phyloP scores from a whole-genome alignment of 1,139 yeast genomes.

The Pichia sp. region DNA sequence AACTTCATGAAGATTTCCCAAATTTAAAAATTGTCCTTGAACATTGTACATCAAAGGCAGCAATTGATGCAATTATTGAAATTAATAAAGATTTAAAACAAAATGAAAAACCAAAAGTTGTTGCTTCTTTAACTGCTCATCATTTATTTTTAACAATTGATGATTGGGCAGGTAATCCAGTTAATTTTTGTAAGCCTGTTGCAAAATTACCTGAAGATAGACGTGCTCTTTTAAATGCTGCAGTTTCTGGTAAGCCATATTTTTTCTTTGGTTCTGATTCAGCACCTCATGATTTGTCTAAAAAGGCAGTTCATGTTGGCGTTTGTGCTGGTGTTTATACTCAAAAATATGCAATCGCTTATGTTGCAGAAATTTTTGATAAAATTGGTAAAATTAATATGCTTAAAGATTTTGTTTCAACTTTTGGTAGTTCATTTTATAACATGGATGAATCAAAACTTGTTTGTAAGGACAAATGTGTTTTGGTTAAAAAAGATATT shows the following conservation, averaged over 20 bases:
- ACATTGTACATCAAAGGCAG: conserved; percentile 91
- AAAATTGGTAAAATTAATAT: conserved; percentile 53
- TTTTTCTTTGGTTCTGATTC: conserved; percentile 97
- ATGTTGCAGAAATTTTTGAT: conserved; percentile 84
- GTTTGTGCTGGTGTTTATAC: conserved; percentile 98
- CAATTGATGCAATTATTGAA: conserved; percentile 66
- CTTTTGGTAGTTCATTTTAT: conserved; percentile 69
- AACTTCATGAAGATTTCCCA: conserved; percentile 80
- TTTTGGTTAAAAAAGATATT: conserved; percentile 44
- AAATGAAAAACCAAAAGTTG: conserved; percentile 51
- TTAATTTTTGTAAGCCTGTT: conserved; percentile 95
- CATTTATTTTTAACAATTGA: conserved; percentile 85
- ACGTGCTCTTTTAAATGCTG: conserved; percentile 75
- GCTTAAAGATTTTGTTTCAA: conserved; percentile 68
- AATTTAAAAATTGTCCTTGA: conserved; percentile 80
- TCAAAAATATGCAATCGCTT: conserved; percentile 75
- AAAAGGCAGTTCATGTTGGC: conserved; percentile 69
- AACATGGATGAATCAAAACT: conserved; percentile 40
- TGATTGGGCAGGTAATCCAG: conserved; percentile 94
- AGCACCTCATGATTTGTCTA: conserved; percentile 87
- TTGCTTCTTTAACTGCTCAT: conserved; percentile 94
- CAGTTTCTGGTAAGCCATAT: conserved; percentile 85
- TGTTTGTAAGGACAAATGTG: conserved; percentile 42
- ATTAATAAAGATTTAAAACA: conserved; percentile 52
- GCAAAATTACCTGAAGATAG: conserved; percentile 88